Percentiles rank a stretch among this genome's conserved stretches.
Evolutionary conservation across 2,329 filamentous ascomycete species (phyloP).

Genomic region (Beauveria scarabaeidicola): DNA sequence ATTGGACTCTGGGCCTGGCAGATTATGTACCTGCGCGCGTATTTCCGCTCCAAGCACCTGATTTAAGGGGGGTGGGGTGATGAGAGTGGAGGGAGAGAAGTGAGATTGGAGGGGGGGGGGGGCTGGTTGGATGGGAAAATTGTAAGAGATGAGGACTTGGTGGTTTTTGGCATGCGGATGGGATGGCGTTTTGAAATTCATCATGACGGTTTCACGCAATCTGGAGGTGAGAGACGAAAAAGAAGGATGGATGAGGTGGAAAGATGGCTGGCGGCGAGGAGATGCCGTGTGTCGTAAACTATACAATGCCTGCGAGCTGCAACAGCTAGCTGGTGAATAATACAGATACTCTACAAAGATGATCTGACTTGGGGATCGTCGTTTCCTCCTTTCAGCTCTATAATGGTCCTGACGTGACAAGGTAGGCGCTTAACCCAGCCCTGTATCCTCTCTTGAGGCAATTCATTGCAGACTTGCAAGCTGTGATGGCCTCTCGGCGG

Average conservation of each 20-base stretch:
- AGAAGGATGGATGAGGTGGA: not conserved
- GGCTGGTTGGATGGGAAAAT: not conserved
- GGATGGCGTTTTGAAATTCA: constrained; percentile 8
- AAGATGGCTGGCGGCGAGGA: not conserved
- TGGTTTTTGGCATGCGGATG: not conserved
- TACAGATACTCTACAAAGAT: not conserved
- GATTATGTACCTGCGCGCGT: constrained; percentile 92
- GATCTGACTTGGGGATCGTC: not conserved
- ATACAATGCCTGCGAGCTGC: too few species aligned
- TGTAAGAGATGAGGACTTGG: not conserved
- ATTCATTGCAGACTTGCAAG: too few species aligned
- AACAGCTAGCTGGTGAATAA: constrained; percentile 1
- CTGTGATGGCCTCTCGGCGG: too few species aligned
- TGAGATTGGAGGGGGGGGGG: not conserved
- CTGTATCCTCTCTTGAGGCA: too few species aligned
- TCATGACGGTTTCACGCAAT: not conserved
- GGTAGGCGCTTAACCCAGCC: too few species aligned
- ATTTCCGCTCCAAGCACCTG: constrained; percentile 63
- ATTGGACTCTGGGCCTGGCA: constrained; percentile 90
- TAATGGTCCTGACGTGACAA: too few species aligned
- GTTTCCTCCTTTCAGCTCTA: too few species aligned
- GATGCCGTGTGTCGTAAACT: not conserved
- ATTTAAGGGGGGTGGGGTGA: constrained; percentile 19
- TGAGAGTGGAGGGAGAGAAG: not conserved
- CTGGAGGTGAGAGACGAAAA: not conserved